Percentiles rank a stretch among this genome's conserved stretches.
These are phyloP conservation scores for Pugionium cornutum DNA, from an alignment of 345 rosid species.

Conservation along the genomic window DNA sequence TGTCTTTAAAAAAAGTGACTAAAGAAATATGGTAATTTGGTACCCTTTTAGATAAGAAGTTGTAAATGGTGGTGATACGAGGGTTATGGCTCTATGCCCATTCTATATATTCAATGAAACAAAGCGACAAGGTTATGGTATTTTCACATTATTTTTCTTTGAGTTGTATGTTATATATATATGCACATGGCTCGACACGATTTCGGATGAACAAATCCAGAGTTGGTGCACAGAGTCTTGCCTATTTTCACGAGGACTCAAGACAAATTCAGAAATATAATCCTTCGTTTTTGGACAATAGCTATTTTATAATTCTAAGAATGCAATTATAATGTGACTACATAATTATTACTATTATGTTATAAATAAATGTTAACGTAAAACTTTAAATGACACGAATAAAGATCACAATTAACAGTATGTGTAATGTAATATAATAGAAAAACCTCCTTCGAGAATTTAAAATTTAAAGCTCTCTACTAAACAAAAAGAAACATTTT, in stretches of 20 bases:
- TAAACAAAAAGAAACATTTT: slow-evolving; percentile 13
- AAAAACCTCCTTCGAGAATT: slow-evolving; percentile 1
- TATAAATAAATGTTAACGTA: no score
- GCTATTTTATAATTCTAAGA: no score
- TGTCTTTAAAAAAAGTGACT: background rate
- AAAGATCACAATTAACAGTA: no score
- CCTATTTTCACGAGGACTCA: no score
- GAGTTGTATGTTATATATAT: background rate
- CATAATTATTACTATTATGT: no score
- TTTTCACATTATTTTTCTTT: slow-evolving; percentile 2
- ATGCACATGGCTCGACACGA: slow-evolving; percentile 1
- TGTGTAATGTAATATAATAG: background rate
- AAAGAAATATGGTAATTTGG: no score
- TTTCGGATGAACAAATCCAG: background rate
- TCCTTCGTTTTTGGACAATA: no score
- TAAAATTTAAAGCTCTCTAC: background rate
- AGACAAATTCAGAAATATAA: no score
- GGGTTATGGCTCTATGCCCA: background rate
- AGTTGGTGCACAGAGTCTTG: no score
- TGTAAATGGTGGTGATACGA: slow-evolving; percentile 6
- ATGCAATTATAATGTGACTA: no score
- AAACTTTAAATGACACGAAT: no score
- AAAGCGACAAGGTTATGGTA: background rate
- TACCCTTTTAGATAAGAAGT: background rate
- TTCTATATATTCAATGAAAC: background rate